Evolutionary conservation across 2,329 filamentous ascomycete genomes (phyloP), one percentile per base, ranked within the genome.

Genomic region (Chaetomiaceae sp.): DNA sequence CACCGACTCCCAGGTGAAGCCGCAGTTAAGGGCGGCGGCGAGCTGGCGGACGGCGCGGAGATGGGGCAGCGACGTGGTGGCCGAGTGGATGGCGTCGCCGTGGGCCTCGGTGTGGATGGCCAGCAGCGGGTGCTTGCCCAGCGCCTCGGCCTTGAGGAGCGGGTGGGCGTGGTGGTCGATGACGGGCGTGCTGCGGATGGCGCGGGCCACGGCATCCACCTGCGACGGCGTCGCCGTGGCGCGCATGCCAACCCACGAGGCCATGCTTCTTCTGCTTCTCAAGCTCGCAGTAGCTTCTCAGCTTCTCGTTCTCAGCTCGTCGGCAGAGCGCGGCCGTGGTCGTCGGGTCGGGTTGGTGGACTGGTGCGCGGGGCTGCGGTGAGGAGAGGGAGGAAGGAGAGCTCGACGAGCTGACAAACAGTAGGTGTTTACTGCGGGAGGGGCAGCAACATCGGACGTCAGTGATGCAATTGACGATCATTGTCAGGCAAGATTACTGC

Each of bases 151-250:
- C 30, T 75, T 75, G 9, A 88, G 73, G 1, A 88, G 70, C 22
- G 84, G 83, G 54, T 87, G 84, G 3, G 81, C 82, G 59, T 88
- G 84, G 56, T 86, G 79, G 65, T 88, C 84, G 62, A 88, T 81
- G 56, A 87, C 78, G 3, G 84, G 83, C 18, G 74, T 79, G 17
- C 60, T 68, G 22, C 68, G 62, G 47, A 82, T 76, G 42, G 68
- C 70, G 15, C 58, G 59, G 26, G 57, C 58, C 7, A 69, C 57
- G 45, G 62, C 55, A 34, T 58, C 56, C 3, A 65, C 46, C 49
- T 65, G 59, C 5, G 57, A 47, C 48, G 54, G 51, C 18, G 58
- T 60, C 12, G 53, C 56, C 27, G 52, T 53, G 11, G 54, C 53
- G 9, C 55, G 55, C 39, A 49, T 49, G 24, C 58, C 58, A 37